Percentiles rank a stretch among this genome's conserved stretches.
Evolutionary conservation across 2,329 filamentous ascomycete genomes (phyloP).

Genomic region (Dothistroma septosporum): DNA sequence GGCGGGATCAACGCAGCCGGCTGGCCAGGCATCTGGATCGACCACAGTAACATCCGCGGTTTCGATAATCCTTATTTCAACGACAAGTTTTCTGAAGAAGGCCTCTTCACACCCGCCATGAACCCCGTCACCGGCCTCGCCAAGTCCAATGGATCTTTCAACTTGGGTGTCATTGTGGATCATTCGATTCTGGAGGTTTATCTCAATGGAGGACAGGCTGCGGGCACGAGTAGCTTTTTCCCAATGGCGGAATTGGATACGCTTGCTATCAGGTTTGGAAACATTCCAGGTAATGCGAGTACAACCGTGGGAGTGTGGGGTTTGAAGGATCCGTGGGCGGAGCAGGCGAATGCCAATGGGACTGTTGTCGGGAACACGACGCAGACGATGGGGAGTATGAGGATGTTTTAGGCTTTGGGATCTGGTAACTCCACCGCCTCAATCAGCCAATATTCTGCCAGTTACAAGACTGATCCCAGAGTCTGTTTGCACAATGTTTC

Average conservation of each 20-base stretch:
- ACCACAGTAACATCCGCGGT: slow-evolving; percentile 47
- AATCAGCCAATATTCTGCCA: too few species aligned
- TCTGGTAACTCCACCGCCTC: too few species aligned
- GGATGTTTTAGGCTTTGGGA: background rate
- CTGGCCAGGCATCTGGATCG: slow-evolving; percentile 42
- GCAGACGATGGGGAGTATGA: slow-evolving; percentile 3
- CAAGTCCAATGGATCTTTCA: slow-evolving; percentile 12
- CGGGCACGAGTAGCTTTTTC: slow-evolving; percentile 51
- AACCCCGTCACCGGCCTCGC: slow-evolving; percentile 26
- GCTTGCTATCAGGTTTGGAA: slow-evolving; percentile 35
- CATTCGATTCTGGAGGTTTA: slow-evolving; percentile 55
- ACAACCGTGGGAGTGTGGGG: slow-evolving; percentile 41
- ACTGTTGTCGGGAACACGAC: slow-evolving; percentile 38
- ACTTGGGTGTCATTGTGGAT: slow-evolving; percentile 52
- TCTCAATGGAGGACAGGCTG: slow-evolving; percentile 49
- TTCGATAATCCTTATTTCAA: slow-evolving; percentile 55
- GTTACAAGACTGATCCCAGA: too few species aligned
- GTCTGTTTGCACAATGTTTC: too few species aligned
- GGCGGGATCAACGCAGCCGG: slow-evolving; percentile 49
- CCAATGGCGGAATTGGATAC: slow-evolving; percentile 42
- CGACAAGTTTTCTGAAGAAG: slow-evolving; percentile 47
- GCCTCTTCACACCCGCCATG: slow-evolving; percentile 22
- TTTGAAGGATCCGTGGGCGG: slow-evolving; percentile 38
- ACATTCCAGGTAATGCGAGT: slow-evolving; percentile 36
- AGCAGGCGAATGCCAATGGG: slow-evolving; percentile 28